phyloP scores from a whole-genome alignment of 2,329 filamentous ascomycete genomes.

The Taxawa tesnikishii region DNA sequence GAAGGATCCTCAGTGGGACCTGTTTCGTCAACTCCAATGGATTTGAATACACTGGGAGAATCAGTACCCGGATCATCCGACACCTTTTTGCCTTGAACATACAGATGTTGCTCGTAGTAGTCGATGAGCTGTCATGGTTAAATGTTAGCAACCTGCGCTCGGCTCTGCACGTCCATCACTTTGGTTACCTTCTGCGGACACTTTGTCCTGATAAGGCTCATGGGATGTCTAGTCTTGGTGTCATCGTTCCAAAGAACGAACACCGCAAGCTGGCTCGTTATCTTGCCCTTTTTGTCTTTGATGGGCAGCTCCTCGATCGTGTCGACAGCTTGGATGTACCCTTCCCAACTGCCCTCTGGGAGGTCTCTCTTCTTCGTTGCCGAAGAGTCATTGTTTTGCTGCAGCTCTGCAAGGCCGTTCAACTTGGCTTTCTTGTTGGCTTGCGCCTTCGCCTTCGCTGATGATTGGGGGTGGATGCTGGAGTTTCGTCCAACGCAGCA shows the following conservation, averaged over 20 bases:
- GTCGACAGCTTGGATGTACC: conserved; percentile 57
- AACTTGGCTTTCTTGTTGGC: conserved; percentile 6
- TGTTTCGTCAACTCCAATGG: not conserved
- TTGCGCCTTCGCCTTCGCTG: conserved; percentile 14
- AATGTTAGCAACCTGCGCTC: not conserved
- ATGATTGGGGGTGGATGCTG: conserved; percentile 1
- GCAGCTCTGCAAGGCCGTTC: conserved; percentile 3
- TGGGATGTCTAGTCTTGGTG: conserved; percentile 60
- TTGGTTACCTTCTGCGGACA: conserved; percentile 72
- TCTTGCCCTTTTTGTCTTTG: conserved; percentile 8
- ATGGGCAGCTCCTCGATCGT: conserved; percentile 52
- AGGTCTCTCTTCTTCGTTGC: conserved; percentile 39
- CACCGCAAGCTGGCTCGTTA: conserved; percentile 45
- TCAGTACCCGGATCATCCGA: not conserved
- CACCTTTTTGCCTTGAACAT: conserved; percentile 12
- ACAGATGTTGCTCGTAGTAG: conserved; percentile 26
- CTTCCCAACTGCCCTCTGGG: conserved; percentile 65
- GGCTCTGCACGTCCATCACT: no score
- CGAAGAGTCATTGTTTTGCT: conserved; percentile 16
- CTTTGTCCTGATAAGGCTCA: conserved; percentile 56
- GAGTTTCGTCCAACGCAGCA: conserved; percentile 8
- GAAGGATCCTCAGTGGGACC: not conserved
- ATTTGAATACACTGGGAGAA: conserved; percentile 4
- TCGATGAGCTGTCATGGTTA: conserved; percentile 15
- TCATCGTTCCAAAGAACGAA: conserved; percentile 65